Conservation (phyloP, 306 rosid genomes). For the Cicer pinnatifidum region DNA sequence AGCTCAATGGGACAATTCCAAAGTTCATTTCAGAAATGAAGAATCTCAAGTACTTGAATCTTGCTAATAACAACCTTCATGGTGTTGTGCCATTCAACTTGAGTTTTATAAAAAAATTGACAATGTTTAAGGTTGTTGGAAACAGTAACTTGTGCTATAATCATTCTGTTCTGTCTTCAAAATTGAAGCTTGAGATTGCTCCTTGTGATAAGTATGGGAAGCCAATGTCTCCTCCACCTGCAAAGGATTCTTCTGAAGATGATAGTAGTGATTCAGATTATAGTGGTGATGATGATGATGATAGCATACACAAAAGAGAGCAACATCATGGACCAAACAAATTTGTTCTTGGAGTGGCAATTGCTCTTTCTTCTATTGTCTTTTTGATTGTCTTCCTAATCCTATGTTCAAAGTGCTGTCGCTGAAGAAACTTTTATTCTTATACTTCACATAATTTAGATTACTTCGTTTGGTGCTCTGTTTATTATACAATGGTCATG, state of each 20-base stretch:
- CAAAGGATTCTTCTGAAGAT: constrained; percentile 53
- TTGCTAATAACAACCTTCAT: constrained; percentile 63
- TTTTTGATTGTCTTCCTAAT: constrained; percentile 76
- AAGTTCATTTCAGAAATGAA: constrained; percentile 68
- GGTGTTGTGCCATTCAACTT: constrained; percentile 80
- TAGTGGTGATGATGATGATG: constrained; percentile 48
- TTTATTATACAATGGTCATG: constrained; percentile 38
- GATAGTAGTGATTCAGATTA: constrained; percentile 53
- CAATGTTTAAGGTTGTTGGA: constrained; percentile 61
- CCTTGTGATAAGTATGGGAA: constrained; percentile 79
- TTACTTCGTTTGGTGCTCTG: constrained; percentile 36
- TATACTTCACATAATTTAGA: constrained; percentile 35
- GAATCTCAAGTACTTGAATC: constrained; percentile 69
- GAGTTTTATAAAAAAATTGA: constrained; percentile 59
- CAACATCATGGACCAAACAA: constrained; percentile 78
- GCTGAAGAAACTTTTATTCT: constrained; percentile 46
- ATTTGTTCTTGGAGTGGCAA: constrained; percentile 88
- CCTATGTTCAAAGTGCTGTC: constrained; percentile 74
- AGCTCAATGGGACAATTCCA: constrained; percentile 78
- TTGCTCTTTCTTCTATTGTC: constrained; percentile 82
- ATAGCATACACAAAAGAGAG: constrained; percentile 44
- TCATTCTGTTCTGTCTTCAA: constrained; percentile 66
- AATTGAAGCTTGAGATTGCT: constrained; percentile 78
- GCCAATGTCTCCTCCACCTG: constrained; percentile 79
- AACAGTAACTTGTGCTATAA: constrained; percentile 80